Percentiles rank a stretch among this genome's conserved stretches.
Conservation (phyloP, 129 eudicot genomes). For the Smallanthus sonchifolius region DNA sequence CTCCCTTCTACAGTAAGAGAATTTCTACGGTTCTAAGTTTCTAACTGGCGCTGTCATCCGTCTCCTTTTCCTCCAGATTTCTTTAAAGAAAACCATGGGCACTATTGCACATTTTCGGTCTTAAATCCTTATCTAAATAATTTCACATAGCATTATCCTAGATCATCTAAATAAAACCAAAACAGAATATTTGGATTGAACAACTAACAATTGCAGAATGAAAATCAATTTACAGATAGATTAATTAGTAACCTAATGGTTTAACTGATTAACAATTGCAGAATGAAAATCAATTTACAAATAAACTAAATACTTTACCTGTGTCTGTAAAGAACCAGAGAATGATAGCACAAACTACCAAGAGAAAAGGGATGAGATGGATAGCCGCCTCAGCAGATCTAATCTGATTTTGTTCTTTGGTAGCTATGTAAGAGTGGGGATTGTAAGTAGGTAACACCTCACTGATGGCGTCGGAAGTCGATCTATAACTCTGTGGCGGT, state of each 20-base stretch:
- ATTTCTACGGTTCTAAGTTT: too few relatives aligned
- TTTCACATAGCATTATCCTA: not conserved
- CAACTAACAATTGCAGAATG: not conserved
- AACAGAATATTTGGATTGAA: not conserved
- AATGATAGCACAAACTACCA: conserved; percentile 43
- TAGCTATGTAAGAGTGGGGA: conserved; percentile 43
- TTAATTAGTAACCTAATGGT: not conserved
- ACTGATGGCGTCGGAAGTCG: not conserved
- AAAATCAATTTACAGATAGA: not conserved
- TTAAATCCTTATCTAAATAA: not conserved
- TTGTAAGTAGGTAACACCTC: conserved; percentile 39
- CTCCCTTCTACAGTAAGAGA: too few relatives aligned
- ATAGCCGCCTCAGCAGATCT: conserved; percentile 57
- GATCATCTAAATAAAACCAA: not conserved
- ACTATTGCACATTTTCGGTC: not conserved
- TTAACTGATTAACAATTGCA: not conserved
- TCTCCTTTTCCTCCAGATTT: not conserved
- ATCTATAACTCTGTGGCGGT: not conserved
- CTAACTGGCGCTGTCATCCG: not conserved
- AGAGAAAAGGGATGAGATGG: conserved; percentile 49
- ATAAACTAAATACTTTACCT: conserved; percentile 11
- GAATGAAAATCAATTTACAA: not conserved
- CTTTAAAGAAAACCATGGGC: not conserved
- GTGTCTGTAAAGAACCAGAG: conserved; percentile 56
- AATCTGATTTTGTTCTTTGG: conserved; percentile 40